Conservation (phyloP, 495 filamentous ascomycete genomes). For the Aspergillus hancockii region DNA sequence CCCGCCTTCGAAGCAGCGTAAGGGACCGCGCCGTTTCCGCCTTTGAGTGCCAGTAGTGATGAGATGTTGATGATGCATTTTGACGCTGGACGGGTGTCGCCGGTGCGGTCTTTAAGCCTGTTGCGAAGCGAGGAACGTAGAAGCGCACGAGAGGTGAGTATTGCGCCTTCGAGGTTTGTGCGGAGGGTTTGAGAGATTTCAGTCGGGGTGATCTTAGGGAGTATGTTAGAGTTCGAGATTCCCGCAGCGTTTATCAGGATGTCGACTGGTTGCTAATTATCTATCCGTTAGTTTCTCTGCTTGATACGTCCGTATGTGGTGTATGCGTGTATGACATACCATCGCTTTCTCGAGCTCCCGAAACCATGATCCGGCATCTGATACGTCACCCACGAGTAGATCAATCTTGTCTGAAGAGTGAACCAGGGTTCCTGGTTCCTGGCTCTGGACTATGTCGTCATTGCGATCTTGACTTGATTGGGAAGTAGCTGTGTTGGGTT, state of each 20-base stretch:
- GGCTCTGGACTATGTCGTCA: background rate
- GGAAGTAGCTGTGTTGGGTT: background rate
- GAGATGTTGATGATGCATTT: conserved; percentile 80
- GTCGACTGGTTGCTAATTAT: conserved; percentile 47
- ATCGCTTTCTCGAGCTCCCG: conserved; percentile 43
- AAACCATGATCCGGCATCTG: conserved; percentile 45
- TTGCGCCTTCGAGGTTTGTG: conserved; percentile 74
- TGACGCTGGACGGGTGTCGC: conserved; percentile 16
- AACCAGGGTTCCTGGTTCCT: conserved; percentile 11
- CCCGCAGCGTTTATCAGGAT: conserved; percentile 80
- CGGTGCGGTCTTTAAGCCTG: conserved; percentile 30
- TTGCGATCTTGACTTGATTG: background rate
- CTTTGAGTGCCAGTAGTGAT: conserved; percentile 66
- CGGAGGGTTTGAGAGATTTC: conserved; percentile 53
- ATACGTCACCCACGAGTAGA: conserved; percentile 50
- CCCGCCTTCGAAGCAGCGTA: conserved; percentile 85
- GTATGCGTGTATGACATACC: conserved; percentile 25
- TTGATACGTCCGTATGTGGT: background rate
- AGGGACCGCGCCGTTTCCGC: conserved; percentile 62
- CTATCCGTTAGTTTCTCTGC: background rate
- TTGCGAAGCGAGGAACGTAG: conserved; percentile 45
- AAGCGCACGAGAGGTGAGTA: conserved; percentile 61
- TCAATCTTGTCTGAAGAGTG: conserved; percentile 24
- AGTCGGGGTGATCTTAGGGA: conserved; percentile 43
- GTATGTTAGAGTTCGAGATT: conserved; percentile 58